These are phyloP conservation scores for Gracilaria gracilis DNA, from an alignment of 23 red algal genomes.

Conservation along the genomic window DNA sequence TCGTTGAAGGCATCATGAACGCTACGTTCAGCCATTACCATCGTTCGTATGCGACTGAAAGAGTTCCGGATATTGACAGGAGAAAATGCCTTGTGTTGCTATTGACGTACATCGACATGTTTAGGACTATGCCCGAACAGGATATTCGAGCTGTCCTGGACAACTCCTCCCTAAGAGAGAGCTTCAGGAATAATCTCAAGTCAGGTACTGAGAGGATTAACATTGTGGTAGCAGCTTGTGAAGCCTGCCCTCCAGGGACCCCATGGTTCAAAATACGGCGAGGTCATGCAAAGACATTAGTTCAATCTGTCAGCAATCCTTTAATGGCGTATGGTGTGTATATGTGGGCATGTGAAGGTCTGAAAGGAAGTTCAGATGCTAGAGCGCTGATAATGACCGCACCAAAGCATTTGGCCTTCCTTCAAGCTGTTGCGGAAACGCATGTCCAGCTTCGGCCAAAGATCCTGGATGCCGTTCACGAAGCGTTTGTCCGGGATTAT, in stretches of 20 bases:
- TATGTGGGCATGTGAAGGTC: constrained; percentile 60
- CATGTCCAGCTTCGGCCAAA: constrained; percentile 31
- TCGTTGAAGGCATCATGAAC: constrained; percentile 49
- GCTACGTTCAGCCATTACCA: constrained; percentile 47
- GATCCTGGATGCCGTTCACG: constrained; percentile 38
- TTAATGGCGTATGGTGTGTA: constrained; percentile 40
- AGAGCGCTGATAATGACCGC: constrained; percentile 34
- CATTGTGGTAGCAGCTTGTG: constrained; percentile 29
- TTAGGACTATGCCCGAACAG: constrained; percentile 21
- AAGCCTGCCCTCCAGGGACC: constrained; percentile 25
- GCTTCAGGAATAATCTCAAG: constrained; percentile 33
- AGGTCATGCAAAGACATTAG: background rate
- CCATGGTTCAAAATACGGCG: constrained; percentile 52
- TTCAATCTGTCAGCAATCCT: constrained; percentile 17
- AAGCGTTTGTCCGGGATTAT: constrained; percentile 49
- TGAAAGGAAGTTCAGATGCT: constrained; percentile 29
- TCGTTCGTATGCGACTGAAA: constrained; percentile 30
- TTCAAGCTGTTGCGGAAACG: constrained; percentile 48
- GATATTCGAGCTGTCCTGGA: constrained; percentile 8
- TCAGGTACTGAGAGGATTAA: background rate
- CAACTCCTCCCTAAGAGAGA: constrained; percentile 4
- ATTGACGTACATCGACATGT: constrained; percentile 30
- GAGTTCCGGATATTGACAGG: constrained; percentile 20
- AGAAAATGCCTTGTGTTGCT: constrained; percentile 46
- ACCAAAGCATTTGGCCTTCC: constrained; percentile 49